Base-by-base conservation (phyloP, 1,139 yeast genomes). In the Geotrichum phurueaensis region DNA sequence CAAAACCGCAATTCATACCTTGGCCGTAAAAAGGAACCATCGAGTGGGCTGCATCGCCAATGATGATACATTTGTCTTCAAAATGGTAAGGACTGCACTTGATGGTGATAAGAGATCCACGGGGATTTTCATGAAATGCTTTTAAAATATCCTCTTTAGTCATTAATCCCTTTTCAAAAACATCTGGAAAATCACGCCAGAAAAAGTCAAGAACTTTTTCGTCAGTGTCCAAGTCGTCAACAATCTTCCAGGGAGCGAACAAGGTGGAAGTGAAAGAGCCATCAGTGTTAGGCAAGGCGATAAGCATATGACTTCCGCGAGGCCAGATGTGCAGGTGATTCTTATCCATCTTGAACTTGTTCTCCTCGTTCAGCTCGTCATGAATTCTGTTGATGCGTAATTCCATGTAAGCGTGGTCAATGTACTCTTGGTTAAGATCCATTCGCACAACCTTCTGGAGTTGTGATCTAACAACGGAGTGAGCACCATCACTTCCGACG, bases 11-110 rank as follows among this genome's bases (percentile, higher is more conserved):
- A 72, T 92, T 92, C 95, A 92, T 87, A 2, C 98, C 98, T 72
- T 92, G 98, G 7, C 97, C 97, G 69, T 91, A 92, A 71, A 92
- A 92, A 15, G 98, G 98, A 3, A 92, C 97, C 97, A 91, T 91
- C 18, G 95, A 85, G 73, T 92, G 98, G 0, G 97, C 96, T 0
- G 97, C 96, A 73, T 92, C 97, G 3, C 97, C 97, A 45, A 92
- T 76, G 5, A 92, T 76, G 15, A 92, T 77, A 18, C 86, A 85
- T 62, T 82, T 81, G 49, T 86, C 91, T 51, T 77, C 75, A 43
- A 79, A 81, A 68, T 89, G 84, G 73, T 89, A 91, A 1, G 95
- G 92, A 60, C 76, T 77, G 64, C 90, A 86, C 60, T 73, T 74
- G 52, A 77, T 68, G 39, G 73, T 90, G 75, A 91, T 80, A 53